These are phyloP conservation scores for Xylaria scruposa DNA, from an alignment of 495 filamentous ascomycete genomes.

Conservation along the genomic window DNA sequence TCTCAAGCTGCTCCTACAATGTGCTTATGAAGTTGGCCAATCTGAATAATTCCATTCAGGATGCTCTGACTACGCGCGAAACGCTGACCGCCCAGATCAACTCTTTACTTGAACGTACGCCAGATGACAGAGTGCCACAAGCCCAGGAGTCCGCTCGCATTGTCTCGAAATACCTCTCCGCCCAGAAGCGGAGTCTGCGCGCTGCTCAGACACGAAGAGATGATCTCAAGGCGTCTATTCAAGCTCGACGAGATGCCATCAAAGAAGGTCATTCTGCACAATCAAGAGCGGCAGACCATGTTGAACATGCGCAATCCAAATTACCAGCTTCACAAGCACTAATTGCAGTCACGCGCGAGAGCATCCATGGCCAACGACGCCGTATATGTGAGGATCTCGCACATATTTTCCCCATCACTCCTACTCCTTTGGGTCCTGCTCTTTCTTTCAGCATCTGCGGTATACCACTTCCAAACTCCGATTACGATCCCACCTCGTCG, in stretches of 20 bases:
- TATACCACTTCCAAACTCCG: constrained; percentile 77
- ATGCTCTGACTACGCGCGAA: constrained; percentile 80
- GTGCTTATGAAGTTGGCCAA: constrained; percentile 87
- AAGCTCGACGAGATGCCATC: constrained; percentile 70
- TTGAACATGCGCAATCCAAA: constrained; percentile 62
- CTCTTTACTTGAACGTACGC: constrained; percentile 63
- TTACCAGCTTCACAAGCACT: constrained; percentile 62
- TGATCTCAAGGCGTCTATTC: constrained; percentile 71
- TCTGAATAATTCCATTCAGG: constrained; percentile 90
- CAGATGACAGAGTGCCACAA: constrained; percentile 60
- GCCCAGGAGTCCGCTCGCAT: constrained; percentile 68
- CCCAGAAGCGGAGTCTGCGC: constrained; percentile 70
- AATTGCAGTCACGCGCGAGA: constrained; percentile 62
- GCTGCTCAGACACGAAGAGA: constrained; percentile 60
- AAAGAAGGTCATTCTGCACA: constrained; percentile 64
- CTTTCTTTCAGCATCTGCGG: constrained; percentile 80
- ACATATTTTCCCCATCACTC: constrained; percentile 79
- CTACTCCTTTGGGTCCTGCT: constrained; percentile 57
- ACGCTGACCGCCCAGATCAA: constrained; percentile 80
- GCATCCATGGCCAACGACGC: constrained; percentile 78
- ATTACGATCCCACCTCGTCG: constrained; percentile 58
- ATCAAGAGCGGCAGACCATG: constrained; percentile 59
- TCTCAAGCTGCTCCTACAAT: constrained; percentile 83
- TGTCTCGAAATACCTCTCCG: constrained; percentile 64
- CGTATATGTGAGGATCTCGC: constrained; percentile 85